Base-by-base conservation (phyloP, 2,329 filamentous ascomycete genomes). In the Exophiala bonariae region DNA sequence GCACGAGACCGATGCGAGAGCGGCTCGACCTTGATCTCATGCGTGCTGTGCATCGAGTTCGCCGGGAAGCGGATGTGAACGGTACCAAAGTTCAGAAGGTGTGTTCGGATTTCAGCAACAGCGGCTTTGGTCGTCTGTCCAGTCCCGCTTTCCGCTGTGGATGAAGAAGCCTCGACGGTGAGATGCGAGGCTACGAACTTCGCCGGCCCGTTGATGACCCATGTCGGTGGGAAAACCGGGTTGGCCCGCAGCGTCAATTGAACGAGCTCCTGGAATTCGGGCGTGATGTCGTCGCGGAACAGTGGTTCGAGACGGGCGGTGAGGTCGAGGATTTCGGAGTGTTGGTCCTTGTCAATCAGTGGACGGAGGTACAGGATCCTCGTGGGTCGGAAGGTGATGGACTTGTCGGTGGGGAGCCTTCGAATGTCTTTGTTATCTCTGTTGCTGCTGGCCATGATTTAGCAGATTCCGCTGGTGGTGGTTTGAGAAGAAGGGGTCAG, bases 101-200 rank as follows among this genome's bases (percentile, higher is more conserved):
- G 23, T 16, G 20, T 8, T 20, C 23, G 38, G 38, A 41, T 10
- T 16, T 18, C 6, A 31, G 38, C 38, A 6, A 41, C 3, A 16
- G 22, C 38, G 4, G n/a, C n/a, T n/a, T n/a, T n/a, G n/a, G n/a
- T n/a, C n/a, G n/a, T n/a, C n/a, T n/a, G n/a, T n/a, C n/a, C n/a
- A n/a, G n/a, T n/a, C n/a, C n/a, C n/a, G n/a, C n/a, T n/a, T n/a
- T n/a, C n/a, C n/a, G n/a, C n/a, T n/a, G n/a, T n/a, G n/a, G n/a
- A n/a, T n/a, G n/a, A n/a, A n/a, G n/a, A n/a, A n/a, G 87, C 83
- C 1, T 80, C 80, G 32, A 34, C 32, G n/a, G 6, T 18, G 5
- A 34, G n/a, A 7, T 7, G 17, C 5, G 32, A n/a, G n/a, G 13
- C 14, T 6, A 34, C 17, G 32, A 34, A 34, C 32, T 14, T 6